These are phyloP conservation scores for Coprinellus micaceus DNA, from an alignment of 768 basidiomycete species.

Conservation along the genomic window DNA sequence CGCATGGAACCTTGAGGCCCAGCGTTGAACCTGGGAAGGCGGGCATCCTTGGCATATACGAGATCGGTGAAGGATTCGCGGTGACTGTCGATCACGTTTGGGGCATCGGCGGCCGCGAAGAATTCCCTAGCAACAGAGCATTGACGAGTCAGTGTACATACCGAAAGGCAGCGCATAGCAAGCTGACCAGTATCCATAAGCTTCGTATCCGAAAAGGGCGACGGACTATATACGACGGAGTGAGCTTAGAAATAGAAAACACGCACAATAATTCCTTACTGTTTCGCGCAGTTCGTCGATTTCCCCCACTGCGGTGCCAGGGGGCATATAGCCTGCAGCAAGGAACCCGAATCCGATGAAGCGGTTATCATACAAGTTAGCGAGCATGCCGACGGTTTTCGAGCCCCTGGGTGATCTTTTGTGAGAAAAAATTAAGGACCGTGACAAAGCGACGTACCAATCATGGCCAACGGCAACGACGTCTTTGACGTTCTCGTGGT, in stretches of 20 bases:
- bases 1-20: slow-evolving; percentile 12
- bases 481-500: slow-evolving; percentile 28
- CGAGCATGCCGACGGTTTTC: slow-evolving; percentile 28
- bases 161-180: no score
- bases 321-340: slow-evolving; percentile 32
- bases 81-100: slow-evolving; percentile 25
- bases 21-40: slow-evolving; percentile 8
- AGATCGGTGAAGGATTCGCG: slow-evolving; percentile 35
- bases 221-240: no score
- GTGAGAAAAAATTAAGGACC: background rate
- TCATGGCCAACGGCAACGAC: slow-evolving; percentile 43
- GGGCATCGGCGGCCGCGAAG: slow-evolving; percentile 31
- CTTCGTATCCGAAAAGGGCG: slow-evolving; percentile 23
- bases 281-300: slow-evolving; percentile 16
- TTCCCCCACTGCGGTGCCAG: slow-evolving; percentile 15
- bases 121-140: slow-evolving; percentile 24
- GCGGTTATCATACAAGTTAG: slow-evolving; percentile 35
- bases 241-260: no score
- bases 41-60: slow-evolving; percentile 20
- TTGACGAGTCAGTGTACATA: background rate
- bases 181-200: slow-evolving; percentile 27
- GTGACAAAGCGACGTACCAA: slow-evolving; percentile 24
- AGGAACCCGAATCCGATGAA: slow-evolving; percentile 40
- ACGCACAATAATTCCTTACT: no score
- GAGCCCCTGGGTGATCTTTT: slow-evolving; percentile 32